Percentiles rank a stretch among this genome's conserved stretches.
Conservation (phyloP, 2,329 filamentous ascomycete species). For the Grosmannia serpens region DNA sequence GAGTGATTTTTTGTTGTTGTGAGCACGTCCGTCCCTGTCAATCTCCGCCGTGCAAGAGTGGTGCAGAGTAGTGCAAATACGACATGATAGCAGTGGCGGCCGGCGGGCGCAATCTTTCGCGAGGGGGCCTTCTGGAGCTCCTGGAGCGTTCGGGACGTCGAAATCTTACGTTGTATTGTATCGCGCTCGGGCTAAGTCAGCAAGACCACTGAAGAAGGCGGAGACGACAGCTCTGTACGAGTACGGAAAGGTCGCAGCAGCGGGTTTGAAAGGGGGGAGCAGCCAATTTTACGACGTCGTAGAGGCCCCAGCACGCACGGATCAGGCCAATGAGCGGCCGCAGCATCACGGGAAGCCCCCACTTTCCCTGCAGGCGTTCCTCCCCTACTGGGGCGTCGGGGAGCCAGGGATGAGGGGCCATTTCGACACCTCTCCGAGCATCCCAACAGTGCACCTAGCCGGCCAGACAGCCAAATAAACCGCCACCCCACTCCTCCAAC, state of each 20-base stretch:
- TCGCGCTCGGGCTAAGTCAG: neutral
- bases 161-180: neutral
- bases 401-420: neutral
- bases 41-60: too few species aligned
- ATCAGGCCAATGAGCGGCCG: neutral
- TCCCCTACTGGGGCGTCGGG: neutral
- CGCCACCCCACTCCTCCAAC: neutral
- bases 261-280: neutral
- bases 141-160: neutral
- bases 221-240: neutral
- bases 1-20: neutral
- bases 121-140: neutral
- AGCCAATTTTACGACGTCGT: conserved; percentile 3
- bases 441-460: neutral
- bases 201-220: neutral
- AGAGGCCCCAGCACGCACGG: neutral
- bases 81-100: neutral
- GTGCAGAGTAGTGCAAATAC: neutral
- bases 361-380: neutral
- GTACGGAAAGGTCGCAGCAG: neutral
- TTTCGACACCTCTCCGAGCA: neutral
- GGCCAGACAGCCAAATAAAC: neutral
- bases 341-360: neutral
- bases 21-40: neutral
- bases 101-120: neutral